Conservation (phyloP, 257 asterid species). For the Linderniella brevidens region DNA sequence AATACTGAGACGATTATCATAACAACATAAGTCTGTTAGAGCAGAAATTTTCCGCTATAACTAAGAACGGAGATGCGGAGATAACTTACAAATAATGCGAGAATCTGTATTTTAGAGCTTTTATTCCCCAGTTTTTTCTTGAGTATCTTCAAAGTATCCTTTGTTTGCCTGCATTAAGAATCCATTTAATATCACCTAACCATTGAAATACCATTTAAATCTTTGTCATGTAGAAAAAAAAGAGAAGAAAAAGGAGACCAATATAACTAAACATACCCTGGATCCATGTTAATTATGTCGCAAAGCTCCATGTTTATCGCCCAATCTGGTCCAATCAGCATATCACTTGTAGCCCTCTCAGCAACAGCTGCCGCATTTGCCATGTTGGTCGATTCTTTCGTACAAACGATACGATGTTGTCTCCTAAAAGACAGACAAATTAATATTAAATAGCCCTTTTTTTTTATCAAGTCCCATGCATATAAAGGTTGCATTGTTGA, state of each 20-base stretch:
- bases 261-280: slow-evolving; percentile 44
- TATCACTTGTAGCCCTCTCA: slow-evolving; percentile 93
- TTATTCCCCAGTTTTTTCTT: slow-evolving; percentile 77
- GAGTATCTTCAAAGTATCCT: slow-evolving; percentile 79
- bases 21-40: no score
- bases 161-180: slow-evolving; percentile 57
- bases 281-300: slow-evolving; percentile 61
- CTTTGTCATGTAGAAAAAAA: not conserved
- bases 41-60: no score
- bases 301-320: slow-evolving; percentile 89
- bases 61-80: no score
- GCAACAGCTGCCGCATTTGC: slow-evolving; percentile 83
- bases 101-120: slow-evolving; percentile 84
- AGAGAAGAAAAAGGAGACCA: not conserved
- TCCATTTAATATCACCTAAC: not conserved
- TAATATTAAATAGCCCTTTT: no score
- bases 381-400: slow-evolving; percentile 21
- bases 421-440: no score
- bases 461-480: no score
- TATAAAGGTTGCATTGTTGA: no score
- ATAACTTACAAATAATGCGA: slow-evolving; percentile 79
- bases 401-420: not conserved
- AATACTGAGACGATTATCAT: not conserved
- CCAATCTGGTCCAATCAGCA: slow-evolving; percentile 96
- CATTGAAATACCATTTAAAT: not conserved